Percentiles rank a stretch among this genome's conserved stretches.
Conservation (phyloP, 441 rosid genomes). For the Gossypium schwendimanii region DNA sequence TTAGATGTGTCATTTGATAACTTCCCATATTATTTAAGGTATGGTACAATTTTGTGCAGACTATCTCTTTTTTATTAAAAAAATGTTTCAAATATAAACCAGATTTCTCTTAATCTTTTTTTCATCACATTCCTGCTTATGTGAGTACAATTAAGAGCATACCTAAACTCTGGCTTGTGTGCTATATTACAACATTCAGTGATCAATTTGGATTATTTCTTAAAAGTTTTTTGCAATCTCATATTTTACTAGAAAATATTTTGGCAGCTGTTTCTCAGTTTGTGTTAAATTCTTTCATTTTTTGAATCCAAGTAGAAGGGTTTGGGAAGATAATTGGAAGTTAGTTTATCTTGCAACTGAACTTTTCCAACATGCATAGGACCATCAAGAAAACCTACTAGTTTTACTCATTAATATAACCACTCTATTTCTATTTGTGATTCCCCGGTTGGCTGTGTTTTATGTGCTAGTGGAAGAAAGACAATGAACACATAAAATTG, state of each 20-base stretch:
- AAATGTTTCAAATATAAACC: not conserved
- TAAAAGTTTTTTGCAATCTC: not conserved
- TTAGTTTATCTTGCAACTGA: not conserved
- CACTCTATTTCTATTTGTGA: not conserved
- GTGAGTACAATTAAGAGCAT: not conserved
- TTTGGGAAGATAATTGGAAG: not conserved
- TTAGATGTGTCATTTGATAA: slow-evolving; percentile 67
- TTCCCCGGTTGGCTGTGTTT: not conserved
- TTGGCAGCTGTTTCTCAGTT: not conserved
- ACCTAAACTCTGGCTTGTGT: slow-evolving; percentile 1
- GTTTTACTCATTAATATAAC: not conserved
- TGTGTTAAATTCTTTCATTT: not conserved
- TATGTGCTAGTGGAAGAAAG: slow-evolving; percentile 3
- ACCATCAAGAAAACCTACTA: not conserved
- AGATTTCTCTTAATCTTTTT: slow-evolving; percentile 5
- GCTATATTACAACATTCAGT: not conserved
- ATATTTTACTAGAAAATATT: not conserved
- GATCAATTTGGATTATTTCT: not conserved
- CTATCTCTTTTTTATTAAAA: not conserved
- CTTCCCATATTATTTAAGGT: slow-evolving; percentile 88
- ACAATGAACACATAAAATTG: not conserved
- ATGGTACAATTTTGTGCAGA: not conserved
- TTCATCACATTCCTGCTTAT: not conserved
- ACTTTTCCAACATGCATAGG: not conserved
- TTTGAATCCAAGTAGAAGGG: slow-evolving; percentile 5